Base-by-base conservation (phyloP, 257 asterid species). In the Petunia axillaris region DNA sequence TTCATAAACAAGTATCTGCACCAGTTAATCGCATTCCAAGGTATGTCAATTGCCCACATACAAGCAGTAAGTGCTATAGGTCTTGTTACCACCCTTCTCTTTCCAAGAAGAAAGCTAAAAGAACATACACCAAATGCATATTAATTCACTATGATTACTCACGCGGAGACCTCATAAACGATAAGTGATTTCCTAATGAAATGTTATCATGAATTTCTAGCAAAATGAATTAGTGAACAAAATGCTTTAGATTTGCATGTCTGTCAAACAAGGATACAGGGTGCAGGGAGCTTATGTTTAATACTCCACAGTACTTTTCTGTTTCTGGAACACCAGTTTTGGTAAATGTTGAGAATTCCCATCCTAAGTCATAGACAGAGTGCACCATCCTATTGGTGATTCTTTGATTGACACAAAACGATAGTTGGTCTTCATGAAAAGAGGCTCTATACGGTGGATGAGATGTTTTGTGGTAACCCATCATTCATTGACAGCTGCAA, bases 231-330 rank as follows among this genome's bases (percentile, higher is more conserved):
- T 65, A 65, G 35, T 39, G 73, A 48, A 65, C 73, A 65, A 44
- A 65, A 5, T 39, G 50, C 5, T 65, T 55, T 65, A 65, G 46
- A 11, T 65, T 65, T 5, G 39, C 50, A 65, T 65, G 50, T 39
- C 16, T 55, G 16, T 65, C 73, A 65, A 14, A 64, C 70, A 64
- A 38, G 73, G 73, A 65, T 65, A 40, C 54, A 66, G 3, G 75
- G 41, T 66, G 75, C 38, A 66, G 36, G 54, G 52, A 66, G 38
- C 54, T 41, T 66, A 41, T 44, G 14, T 66, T 65, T 15, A 66
- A 6, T 66, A 15, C 53, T 41, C 53, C 54, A 40, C 5, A 7
- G 54, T 37, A 15, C 9, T 66, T 41, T 10, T 41, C 41, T 66
- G 75, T 66, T 66, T 41, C 75, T 6, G 40, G 75, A 36, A 66